Evolutionary conservation across 1,284 basidiomycete genomes (phyloP).

Genomic region (Dichomitus squalens): DNA sequence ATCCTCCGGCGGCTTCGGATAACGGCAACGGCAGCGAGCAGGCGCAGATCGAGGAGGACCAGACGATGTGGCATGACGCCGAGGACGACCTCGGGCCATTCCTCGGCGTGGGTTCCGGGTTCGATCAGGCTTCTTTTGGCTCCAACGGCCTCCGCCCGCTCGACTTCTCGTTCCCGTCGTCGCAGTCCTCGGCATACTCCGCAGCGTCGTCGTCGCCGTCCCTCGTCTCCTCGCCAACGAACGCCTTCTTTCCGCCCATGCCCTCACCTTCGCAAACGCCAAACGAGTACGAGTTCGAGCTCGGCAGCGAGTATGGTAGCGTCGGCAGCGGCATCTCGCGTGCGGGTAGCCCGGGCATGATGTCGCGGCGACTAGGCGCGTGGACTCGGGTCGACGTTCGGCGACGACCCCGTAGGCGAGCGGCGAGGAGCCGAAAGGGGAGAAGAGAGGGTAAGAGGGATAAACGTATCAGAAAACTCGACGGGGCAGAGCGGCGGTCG

Average conservation of each 20-base stretch:
- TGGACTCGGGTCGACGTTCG: too few species aligned
- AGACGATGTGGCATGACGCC: conserved; percentile 33
- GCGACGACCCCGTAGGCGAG: too few species aligned
- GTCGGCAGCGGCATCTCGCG: conserved; percentile 25
- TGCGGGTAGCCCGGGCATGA: conserved; percentile 23
- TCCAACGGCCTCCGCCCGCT: conserved; percentile 29
- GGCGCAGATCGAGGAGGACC: conserved; percentile 38
- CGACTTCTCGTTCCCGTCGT: conserved; percentile 41
- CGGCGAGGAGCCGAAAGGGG: too few species aligned
- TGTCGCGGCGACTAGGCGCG: conserved; percentile 26
- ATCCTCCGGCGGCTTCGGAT: conserved; percentile 39
- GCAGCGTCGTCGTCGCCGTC: conserved; percentile 23
- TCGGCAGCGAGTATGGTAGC: conserved; percentile 30
- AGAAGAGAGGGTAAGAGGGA: too few species aligned
- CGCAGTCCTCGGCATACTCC: conserved; percentile 33
- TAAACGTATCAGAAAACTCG: too few species aligned
- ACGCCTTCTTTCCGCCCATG: conserved; percentile 16
- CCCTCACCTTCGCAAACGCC: conserved; percentile 31
- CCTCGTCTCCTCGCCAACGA: conserved; percentile 14
- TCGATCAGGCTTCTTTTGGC: conserved; percentile 10
- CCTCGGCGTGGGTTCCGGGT: conserved; percentile 48
- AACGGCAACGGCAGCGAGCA: conserved; percentile 27
- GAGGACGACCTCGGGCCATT: conserved; percentile 50
- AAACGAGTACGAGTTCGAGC: conserved; percentile 29
- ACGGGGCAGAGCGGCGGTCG: too few species aligned